Base-by-base conservation (phyloP, 2,329 filamentous ascomycete genomes). In the Fusarium nurragi region DNA sequence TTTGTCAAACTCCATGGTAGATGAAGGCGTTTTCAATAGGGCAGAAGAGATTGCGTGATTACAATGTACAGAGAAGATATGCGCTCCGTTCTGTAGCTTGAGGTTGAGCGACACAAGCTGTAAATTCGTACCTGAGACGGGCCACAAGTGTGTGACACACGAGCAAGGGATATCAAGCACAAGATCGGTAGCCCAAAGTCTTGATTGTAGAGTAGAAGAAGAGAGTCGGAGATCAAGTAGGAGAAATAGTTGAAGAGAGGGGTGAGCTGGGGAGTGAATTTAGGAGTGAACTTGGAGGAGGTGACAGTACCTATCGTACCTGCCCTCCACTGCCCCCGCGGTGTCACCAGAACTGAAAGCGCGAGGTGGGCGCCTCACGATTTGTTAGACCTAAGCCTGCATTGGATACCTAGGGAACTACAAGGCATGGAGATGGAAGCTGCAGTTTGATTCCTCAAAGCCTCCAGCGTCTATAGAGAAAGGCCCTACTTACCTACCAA, bases 1-100 rank as follows among this genome's bases (percentile, higher is more conserved):
- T 47, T 72, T 74, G 34, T 77, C 75, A 32, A 78, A 77, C 16
- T 78, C 76, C 77, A 79, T 78, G 5, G 8, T 50, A 30, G n/a
- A 16, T 19, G n/a, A 36, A 45, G 18, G 22, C 28, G 16, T 7
- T 49, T 19, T 25, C 9, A 13, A n/a, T 13, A 13, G n/a, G 16
- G 6, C 6, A 32, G 26, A 16, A 50, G 32, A 23, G n/a, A 21
- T 16, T n/a, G 14, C n/a, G 5, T n/a, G 30, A 4, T 16, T 14
- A 6, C 16, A 34, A 30, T 30, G n/a, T n/a, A 30, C 26, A 30
- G 18, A 39, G 26, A 23, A 9, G 19, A 21, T 14, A 28, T 49
- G 34, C 16, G 46, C 30, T 44, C 32, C 13, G 25, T 32, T 48
- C 43, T 25, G 22, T 34, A 37, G 54, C 30, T 46, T 18, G 23